Evolutionary conservation across 768 basidiomycete genomes (phyloP).

Genomic region (Tubosaeta sp.): DNA sequence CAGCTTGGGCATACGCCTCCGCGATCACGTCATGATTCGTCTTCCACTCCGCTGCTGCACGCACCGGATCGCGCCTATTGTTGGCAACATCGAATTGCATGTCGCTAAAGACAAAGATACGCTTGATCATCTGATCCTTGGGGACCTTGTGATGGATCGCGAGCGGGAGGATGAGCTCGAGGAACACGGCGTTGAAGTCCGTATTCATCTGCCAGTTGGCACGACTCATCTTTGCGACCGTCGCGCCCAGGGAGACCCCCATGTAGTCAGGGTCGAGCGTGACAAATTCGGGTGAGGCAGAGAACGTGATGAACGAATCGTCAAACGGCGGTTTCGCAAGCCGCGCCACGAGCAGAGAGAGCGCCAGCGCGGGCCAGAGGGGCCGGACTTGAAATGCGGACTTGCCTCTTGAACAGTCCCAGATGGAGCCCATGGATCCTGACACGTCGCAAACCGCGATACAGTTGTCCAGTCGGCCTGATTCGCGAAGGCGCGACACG

Average conservation of each 20-base stretch:
- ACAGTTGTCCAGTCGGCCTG: constrained; percentile 54
- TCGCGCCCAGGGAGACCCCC: constrained; percentile 31
- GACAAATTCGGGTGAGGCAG: constrained; percentile 44
- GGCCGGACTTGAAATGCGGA: constrained; percentile 32
- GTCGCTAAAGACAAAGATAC: constrained; percentile 71
- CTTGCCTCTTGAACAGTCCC: neutral
- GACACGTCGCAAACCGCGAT: constrained; percentile 73
- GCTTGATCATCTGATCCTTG: constrained; percentile 70
- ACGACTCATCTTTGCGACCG: constrained; percentile 33
- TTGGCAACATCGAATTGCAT: constrained; percentile 63
- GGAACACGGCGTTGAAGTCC: constrained; percentile 57
- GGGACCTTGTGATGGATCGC: constrained; percentile 53
- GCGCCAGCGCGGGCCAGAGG: constrained; percentile 58
- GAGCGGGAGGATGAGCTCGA: constrained; percentile 56
- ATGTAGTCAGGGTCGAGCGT: constrained; percentile 38
- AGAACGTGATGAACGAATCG: constrained; percentile 68
- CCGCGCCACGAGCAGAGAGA: constrained; percentile 62
- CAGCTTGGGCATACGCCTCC: constrained; percentile 51
- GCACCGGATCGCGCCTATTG: neutral
- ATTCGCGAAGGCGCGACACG: constrained; percentile 46
- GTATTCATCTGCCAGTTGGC: constrained; percentile 56
- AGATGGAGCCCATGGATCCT: constrained; percentile 57
- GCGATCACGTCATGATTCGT: constrained; percentile 60
- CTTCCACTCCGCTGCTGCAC: constrained; percentile 37
- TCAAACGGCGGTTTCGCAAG: constrained; percentile 62